phyloP scores from a whole-genome alignment of 208 protist genomes.

The Leishmania braziliensis region DNA sequence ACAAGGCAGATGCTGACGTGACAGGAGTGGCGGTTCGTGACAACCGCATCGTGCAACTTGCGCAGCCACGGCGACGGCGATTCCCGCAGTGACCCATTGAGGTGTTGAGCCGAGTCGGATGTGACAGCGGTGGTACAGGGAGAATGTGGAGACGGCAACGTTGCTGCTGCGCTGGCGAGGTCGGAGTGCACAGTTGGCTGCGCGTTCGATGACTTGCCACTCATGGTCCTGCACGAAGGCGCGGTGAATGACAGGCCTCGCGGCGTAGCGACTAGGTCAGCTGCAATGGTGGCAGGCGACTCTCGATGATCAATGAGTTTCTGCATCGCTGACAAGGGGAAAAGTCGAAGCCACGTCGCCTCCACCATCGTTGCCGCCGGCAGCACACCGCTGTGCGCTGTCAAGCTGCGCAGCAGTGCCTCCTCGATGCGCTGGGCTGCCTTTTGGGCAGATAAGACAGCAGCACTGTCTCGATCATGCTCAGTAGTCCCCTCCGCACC shows the following conservation, averaged over 20 bases:
- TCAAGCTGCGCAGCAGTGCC: constrained; percentile 21
- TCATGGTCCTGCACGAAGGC: neutral
- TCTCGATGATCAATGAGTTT: neutral
- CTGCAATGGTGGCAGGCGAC: neutral
- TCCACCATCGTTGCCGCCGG: constrained; percentile 22
- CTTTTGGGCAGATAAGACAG: neutral
- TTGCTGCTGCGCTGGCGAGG: no score
- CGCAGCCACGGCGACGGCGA: constrained; percentile 13
- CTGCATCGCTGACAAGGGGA: constrained; percentile 3
- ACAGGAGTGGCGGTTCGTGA: constrained; percentile 5
- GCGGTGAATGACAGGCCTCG: neutral
- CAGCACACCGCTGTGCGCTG: neutral
- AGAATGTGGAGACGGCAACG: neutral
- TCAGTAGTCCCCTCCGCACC: neutral
- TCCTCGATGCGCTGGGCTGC: constrained; percentile 8
- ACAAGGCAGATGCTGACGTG: neutral
- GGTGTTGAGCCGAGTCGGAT: neutral
- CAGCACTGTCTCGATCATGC: neutral
- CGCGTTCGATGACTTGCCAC: neutral
- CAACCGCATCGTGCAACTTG: constrained; percentile 7
- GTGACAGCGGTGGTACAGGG: neutral
- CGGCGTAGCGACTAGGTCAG: neutral
- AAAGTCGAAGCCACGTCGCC: constrained; percentile 29
- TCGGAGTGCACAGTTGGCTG: neutral
- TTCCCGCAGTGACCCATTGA: constrained; percentile 12